Evolutionary conservation across 441 rosid genomes (phyloP), one percentile per base, ranked within the genome.

Genomic region (Erodium moschatum): DNA sequence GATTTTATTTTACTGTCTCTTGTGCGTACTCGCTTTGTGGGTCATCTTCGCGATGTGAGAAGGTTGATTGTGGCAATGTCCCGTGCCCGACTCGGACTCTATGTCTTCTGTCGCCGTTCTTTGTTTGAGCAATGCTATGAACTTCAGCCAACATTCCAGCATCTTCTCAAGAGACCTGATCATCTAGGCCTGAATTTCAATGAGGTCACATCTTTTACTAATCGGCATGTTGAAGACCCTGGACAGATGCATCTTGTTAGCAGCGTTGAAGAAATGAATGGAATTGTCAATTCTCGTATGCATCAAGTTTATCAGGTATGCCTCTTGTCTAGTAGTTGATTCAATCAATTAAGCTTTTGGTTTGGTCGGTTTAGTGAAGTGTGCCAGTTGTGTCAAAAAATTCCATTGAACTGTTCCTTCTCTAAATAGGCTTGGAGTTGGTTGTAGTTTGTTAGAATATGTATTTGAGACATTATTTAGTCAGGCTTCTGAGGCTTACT

Each of bases 11-110:
- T 95, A 83, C 84, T 92, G 29, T 94, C 99, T 75, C 97, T 94
- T 48, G 97, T 94, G 62, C 96, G 97, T 8, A 87, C 96, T 68
- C 96, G 97, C 71, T 94, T 89, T 76, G 99, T 94, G 33, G 99
- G 99, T 70, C 99, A 91, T 83, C 87, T 94, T 69, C 97, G 97
- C 69, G 99, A 91, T 80, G 99, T 91, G 64, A 83, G 97, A 82
- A 89, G 99, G 84, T 81, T 94, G 83, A 81, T 91, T 68, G 97
- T 94, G 20, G 99, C 99, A 69, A 94, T 91, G 99, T 94, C 99
- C 72, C 97, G 99, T 79, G 97, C 99, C 63, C 85, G 98, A 72
- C 90, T 95, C 6, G 98, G 99, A 65, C 80, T 92, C 20, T 95
- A 89, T 67, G 92, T 92, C 62, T 92, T 95, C 78, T 95, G 98